A percentile compares a stretch with the other conserved stretches of the same genome.
Evolutionary conservation across 1,284 basidiomycete genomes (phyloP).

Genomic region (Coriolopsis trogii): DNA sequence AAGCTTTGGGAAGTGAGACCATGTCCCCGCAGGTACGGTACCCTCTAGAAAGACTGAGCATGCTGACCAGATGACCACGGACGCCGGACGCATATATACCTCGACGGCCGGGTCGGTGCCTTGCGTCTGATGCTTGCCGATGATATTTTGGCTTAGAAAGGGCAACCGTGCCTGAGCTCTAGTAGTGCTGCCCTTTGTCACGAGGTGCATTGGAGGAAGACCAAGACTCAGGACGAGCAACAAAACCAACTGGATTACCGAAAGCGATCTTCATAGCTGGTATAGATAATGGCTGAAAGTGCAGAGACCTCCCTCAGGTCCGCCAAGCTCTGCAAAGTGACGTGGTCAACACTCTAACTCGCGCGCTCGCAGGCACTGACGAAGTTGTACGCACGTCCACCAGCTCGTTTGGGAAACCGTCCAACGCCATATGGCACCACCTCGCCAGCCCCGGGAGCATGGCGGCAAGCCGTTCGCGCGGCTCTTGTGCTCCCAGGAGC

Average conservation of each 20-base stretch:
- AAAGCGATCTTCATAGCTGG: conserved; percentile 37
- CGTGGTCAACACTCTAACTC: background rate
- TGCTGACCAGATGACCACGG: too few relatives aligned
- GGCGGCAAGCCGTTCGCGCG: conserved; percentile 56
- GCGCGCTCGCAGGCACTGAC: background rate
- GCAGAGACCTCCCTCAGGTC: conserved; percentile 35
- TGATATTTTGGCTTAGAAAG: too few relatives aligned
- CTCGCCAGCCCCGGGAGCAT: conserved; percentile 77
- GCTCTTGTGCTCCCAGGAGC: conserved; percentile 22
- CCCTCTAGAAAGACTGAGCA: too few relatives aligned
- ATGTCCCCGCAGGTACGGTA: too few relatives aligned
- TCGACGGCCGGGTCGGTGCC: too few relatives aligned
- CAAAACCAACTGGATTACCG: background rate
- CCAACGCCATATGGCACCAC: conserved; percentile 75
- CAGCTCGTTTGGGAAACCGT: conserved; percentile 79
- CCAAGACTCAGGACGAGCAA: too few relatives aligned
- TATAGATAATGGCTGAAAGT: conserved; percentile 41
- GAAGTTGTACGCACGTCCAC: conserved; percentile 67
- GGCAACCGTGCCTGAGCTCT: too few relatives aligned
- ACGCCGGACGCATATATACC: too few relatives aligned
- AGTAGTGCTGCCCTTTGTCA: too few relatives aligned
- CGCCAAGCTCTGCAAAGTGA: conserved; percentile 31
- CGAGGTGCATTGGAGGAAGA: too few relatives aligned
- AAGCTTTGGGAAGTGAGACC: too few relatives aligned
- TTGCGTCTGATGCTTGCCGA: too few relatives aligned